A percentile compares a stretch with the other conserved stretches of the same genome.
These are phyloP conservation scores for Aschersonia sp. DNA, from an alignment of 2,329 filamentous ascomycete genomes.

Conservation along the genomic window DNA sequence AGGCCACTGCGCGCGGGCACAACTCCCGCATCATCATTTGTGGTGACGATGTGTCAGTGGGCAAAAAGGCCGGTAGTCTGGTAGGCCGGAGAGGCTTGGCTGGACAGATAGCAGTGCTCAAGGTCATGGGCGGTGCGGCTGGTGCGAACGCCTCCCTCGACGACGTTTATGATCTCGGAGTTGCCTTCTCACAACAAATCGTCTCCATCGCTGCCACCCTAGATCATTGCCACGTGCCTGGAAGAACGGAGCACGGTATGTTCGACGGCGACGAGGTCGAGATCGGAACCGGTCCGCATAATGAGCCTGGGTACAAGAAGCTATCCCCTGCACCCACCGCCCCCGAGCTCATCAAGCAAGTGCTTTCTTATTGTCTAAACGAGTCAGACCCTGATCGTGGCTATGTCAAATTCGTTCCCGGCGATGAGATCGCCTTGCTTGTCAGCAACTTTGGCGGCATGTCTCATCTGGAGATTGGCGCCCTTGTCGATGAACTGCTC, in stretches of 20 bases:
- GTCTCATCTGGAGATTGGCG: constrained; percentile 41
- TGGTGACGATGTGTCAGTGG: constrained; percentile 52
- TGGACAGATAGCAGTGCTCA: constrained; percentile 45
- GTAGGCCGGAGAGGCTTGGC: constrained; percentile 49
- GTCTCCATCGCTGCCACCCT: constrained; percentile 43
- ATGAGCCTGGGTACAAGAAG: constrained; percentile 47
- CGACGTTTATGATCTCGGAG: constrained; percentile 33
- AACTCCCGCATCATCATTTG: constrained; percentile 44
- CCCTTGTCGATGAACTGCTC: constrained; percentile 36
- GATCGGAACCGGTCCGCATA: constrained; percentile 53
- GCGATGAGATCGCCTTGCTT: constrained; percentile 36
- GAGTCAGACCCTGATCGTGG: constrained; percentile 33
- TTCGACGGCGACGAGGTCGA: constrained; percentile 39
- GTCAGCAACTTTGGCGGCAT: constrained; percentile 47
- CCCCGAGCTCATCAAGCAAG: constrained; percentile 35
- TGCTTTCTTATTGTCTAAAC: constrained; percentile 47
- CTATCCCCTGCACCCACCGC: constrained; percentile 35
- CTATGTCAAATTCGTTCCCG: constrained; percentile 30
- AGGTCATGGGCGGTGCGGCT: constrained; percentile 38
- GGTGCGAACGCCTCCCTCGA: constrained; percentile 32
- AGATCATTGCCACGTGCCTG: constrained; percentile 46
- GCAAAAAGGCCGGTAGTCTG: constrained; percentile 33
- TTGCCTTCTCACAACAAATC: constrained; percentile 34
- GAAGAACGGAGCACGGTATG: constrained; percentile 31
- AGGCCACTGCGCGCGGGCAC: constrained; percentile 38